Evolutionary conservation across 2,329 filamentous ascomycete species (phyloP), one percentile per base, ranked within the genome.

Genomic region (Tolypocladium inflatum): DNA sequence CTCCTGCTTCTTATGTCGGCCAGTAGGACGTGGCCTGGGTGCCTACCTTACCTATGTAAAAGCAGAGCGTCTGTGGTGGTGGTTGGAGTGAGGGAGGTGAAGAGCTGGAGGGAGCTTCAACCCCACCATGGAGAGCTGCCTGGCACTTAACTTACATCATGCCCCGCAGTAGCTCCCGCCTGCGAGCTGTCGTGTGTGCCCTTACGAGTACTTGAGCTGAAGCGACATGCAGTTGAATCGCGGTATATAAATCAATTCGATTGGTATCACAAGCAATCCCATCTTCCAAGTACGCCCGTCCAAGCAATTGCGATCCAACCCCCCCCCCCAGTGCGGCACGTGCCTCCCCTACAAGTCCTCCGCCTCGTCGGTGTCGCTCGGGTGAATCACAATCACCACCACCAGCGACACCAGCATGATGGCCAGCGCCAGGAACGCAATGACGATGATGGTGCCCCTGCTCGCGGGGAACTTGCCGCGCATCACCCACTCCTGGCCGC

Each of bases 381-480:
- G 73, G 37, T 82, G 79, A 55, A 84, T 80, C 19, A 82, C 77
- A 52, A 87, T 68, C 2, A 87, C 81, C 4, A 87, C 79, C 17
- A 84, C 75, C 60, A 88, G 69, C 54, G 80, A 84, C 35, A 79
- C 76, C 42, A 85, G 68, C 78, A 87, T 87, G 60, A 88, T 76
- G 4, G 79, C 77, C 67, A 85, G 76, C 4, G 88, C 84, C 51
- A 91, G 80, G 21, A 83, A 71, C 10, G 86, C 82, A 38, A 93
- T 82, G 42, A 91, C 64, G 53, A 90, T 76, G 51, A 94, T 84
- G 26, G 88, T 90, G 4, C 88, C 89, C 62, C 90, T 79, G 64
- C 87, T 89, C 9, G 89, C 88, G 0, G 89, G 89, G 65, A 92
- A 92, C 70, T 91, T 91, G 65, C 89, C 89, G 62, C 82, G 76